These are phyloP conservation scores for Sparassis latifolia DNA, from an alignment of 1,284 basidiomycete species.

Conservation along the genomic window DNA sequence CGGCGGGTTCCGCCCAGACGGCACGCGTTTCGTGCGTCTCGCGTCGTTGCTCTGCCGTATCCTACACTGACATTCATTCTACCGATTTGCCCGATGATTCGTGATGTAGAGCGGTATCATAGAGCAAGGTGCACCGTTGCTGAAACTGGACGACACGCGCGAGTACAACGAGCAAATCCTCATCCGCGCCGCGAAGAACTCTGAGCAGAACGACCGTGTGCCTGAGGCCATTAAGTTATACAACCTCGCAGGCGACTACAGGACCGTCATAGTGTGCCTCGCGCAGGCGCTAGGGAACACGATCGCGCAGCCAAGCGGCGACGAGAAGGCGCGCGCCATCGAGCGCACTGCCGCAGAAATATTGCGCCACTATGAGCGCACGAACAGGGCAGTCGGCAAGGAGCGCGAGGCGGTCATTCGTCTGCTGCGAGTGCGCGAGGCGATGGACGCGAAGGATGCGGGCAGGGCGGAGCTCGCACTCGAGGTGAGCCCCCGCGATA, in stretches of 20 bases:
- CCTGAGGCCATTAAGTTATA: conserved; percentile 93
- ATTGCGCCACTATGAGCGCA: conserved; percentile 81
- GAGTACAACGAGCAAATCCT: conserved; percentile 85
- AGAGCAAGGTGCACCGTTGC: conserved; percentile 74
- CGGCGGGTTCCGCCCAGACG: conserved; percentile 86
- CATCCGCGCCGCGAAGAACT: conserved; percentile 71
- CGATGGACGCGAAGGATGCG: conserved; percentile 69
- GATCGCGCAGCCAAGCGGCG: conserved; percentile 59
- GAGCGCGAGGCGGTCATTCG: conserved; percentile 76
- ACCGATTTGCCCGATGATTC: neutral
- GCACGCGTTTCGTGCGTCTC: conserved; percentile 73
- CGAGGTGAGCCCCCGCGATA: conserved; percentile 47
- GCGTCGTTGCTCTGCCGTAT: neutral
- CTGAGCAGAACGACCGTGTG: conserved; percentile 72
- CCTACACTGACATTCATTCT: too few species aligned
- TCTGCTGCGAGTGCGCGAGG: conserved; percentile 79
- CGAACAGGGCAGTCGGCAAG: conserved; percentile 67
- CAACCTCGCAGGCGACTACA: conserved; percentile 90
- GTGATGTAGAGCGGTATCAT: conserved; percentile 71
- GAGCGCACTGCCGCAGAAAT: conserved; percentile 81
- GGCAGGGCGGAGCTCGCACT: conserved; percentile 75
- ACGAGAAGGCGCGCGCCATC: conserved; percentile 63
- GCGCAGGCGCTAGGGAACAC: conserved; percentile 88
- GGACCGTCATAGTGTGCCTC: conserved; percentile 83
- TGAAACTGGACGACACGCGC: conserved; percentile 65